Conservation (phyloP, 768 basidiomycete genomes). For the Auricularia sp. region DNA sequence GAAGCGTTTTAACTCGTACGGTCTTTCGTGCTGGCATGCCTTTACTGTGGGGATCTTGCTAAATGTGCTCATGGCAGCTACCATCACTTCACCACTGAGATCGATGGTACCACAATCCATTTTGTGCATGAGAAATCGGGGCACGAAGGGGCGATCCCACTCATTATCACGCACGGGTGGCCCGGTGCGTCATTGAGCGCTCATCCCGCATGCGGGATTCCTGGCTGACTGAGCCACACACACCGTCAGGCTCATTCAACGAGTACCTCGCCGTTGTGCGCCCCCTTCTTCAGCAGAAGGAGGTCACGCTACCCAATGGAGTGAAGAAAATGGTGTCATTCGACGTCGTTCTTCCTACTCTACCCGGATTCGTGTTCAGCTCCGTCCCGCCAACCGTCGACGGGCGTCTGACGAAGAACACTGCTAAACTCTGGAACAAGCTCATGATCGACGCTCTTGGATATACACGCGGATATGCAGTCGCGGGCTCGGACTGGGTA, state of each 20-base stretch:
- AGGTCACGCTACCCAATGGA: background rate
- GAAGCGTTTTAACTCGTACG: no score
- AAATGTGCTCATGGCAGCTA: background rate
- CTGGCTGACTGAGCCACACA: background rate
- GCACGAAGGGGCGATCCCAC: conserved; percentile 1
- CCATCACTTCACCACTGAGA: conserved; percentile 5
- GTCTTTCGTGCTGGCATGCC: no score
- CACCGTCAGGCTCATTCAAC: background rate
- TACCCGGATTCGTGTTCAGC: conserved; percentile 16
- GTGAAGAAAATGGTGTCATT: conserved; percentile 1
- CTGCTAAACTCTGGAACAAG: conserved; percentile 18
- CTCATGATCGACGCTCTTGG: conserved; percentile 20
- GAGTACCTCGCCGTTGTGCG: conserved; percentile 5
- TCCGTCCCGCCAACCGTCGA: conserved; percentile 13
- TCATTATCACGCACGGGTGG: conserved; percentile 9
- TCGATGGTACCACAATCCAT: conserved; percentile 8
- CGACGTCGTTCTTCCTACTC: conserved; percentile 8
- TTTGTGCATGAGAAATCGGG: conserved; percentile 7
- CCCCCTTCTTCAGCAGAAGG: background rate
- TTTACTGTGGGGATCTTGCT: no score
- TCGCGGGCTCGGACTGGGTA: conserved; percentile 18
- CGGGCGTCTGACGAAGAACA: conserved; percentile 8
- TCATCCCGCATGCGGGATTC: background rate
- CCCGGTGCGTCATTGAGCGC: conserved; percentile 1
- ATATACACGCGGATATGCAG: conserved; percentile 14